Conservation (phyloP, 139 green algal species). For the Chlamydomonas sp. region DNA sequence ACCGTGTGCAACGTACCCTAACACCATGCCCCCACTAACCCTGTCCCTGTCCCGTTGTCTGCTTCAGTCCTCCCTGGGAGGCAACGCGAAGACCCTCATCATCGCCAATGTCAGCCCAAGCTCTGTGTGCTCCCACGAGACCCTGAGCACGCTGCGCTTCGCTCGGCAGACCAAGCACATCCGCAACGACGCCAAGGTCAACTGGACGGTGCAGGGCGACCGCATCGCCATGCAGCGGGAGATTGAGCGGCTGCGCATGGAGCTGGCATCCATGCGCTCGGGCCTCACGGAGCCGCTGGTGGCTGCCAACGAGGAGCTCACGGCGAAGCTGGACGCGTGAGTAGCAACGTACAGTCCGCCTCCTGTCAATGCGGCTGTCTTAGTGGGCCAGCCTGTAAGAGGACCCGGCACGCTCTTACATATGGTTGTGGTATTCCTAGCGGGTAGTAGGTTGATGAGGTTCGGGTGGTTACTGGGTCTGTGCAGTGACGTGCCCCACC, state of each 20-base stretch:
- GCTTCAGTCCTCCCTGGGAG: slow-evolving; percentile 88
- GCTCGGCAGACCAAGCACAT: slow-evolving; percentile 91
- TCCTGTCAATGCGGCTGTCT: no score
- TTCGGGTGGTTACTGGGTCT: no score
- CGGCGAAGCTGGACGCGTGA: background rate
- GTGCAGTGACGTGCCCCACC: no score
- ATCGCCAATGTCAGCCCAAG: slow-evolving; percentile 89
- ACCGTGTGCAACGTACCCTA: background rate
- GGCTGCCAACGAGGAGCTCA: slow-evolving; percentile 20
- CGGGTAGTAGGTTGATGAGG: no score
- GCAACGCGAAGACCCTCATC: slow-evolving; percentile 96
- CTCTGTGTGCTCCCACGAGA: slow-evolving; percentile 76
- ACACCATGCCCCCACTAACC: no score
- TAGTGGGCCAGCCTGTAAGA: no score
- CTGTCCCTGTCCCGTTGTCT: no score
- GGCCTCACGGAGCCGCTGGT: slow-evolving; percentile 32
- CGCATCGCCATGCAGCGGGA: slow-evolving; percentile 63
- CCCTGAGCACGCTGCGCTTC: slow-evolving; percentile 92
- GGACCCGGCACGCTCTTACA: no score
- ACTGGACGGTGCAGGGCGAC: slow-evolving; percentile 69
- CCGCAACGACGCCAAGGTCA: slow-evolving; percentile 85
- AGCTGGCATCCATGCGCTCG: slow-evolving; percentile 35
- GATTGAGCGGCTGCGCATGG: slow-evolving; percentile 62
- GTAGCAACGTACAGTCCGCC: background rate
- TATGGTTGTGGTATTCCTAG: no score